Evolutionary conservation across 768 basidiomycete species (phyloP).

Genomic region (Lenzites betulinus): DNA sequence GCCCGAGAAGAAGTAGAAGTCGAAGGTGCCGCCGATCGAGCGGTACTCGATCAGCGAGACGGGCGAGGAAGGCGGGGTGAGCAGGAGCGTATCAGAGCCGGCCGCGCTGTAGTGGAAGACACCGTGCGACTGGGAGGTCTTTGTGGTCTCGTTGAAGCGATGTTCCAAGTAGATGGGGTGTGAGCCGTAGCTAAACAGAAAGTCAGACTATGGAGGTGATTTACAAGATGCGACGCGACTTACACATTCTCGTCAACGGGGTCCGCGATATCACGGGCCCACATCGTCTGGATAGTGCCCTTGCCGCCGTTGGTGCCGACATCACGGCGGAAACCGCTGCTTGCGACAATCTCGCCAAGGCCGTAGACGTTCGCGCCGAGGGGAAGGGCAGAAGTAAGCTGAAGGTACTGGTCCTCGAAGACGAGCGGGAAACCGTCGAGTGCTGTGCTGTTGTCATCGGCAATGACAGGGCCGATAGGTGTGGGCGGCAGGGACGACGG

Average conservation of each 20-base stretch:
- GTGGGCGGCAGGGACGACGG: constrained; percentile 59
- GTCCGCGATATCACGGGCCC: constrained; percentile 63
- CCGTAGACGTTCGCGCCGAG: constrained; percentile 74
- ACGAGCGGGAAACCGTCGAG: constrained; percentile 68
- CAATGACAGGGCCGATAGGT: constrained; percentile 55
- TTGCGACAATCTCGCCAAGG: constrained; percentile 69
- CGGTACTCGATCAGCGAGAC: constrained; percentile 71
- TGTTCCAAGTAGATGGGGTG: constrained; percentile 76
- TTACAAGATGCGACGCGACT: constrained; percentile 23
- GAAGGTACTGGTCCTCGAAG: constrained; percentile 79
- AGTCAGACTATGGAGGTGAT: no score
- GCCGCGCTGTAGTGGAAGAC: constrained; percentile 76
- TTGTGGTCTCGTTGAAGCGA: constrained; percentile 53
- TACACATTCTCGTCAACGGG: constrained; percentile 69
- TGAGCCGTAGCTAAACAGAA: constrained; percentile 72
- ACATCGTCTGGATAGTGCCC: constrained; percentile 66
- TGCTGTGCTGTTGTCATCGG: constrained; percentile 52
- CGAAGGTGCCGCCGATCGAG: constrained; percentile 70
- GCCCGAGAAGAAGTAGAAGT: constrained; percentile 74
- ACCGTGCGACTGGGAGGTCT: constrained; percentile 64
- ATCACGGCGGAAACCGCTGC: constrained; percentile 67
- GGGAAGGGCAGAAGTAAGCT: constrained; percentile 70
- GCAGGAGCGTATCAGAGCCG: constrained; percentile 72
- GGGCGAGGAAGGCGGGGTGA: constrained; percentile 53
- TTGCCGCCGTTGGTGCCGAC: constrained; percentile 48